These are phyloP conservation scores for Cercospora brassicicola DNA, from an alignment of 2,329 filamentous ascomycete genomes.

Conservation along the genomic window DNA sequence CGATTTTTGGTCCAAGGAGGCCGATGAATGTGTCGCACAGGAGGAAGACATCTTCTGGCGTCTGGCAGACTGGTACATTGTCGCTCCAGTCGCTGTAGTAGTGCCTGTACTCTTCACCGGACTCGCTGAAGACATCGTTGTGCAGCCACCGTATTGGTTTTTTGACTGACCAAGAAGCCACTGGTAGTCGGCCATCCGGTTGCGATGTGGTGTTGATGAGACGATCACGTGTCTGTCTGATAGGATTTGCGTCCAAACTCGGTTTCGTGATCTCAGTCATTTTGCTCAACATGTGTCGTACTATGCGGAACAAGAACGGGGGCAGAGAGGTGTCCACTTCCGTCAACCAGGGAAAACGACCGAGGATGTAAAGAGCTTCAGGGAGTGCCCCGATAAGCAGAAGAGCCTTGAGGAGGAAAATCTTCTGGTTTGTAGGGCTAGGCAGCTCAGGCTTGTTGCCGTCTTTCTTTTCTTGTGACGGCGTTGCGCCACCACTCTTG, in stretches of 20 bases:
- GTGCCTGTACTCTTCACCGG: slow-evolving; percentile 76
- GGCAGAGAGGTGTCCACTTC: slow-evolving; percentile 81
- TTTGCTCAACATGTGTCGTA: slow-evolving; percentile 77
- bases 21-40: slow-evolving; percentile 83
- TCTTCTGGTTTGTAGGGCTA: slow-evolving; percentile 84
- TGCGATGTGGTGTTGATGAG: slow-evolving; percentile 66
- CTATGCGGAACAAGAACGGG: slow-evolving; percentile 78
- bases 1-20: slow-evolving; percentile 83
- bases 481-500: slow-evolving; percentile 42
- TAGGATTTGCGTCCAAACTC: slow-evolving; percentile 42
- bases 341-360: slow-evolving; percentile 87
- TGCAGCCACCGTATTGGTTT: slow-evolving; percentile 80
- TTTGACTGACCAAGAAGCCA: slow-evolving; percentile 58
- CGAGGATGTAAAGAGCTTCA: slow-evolving; percentile 87
- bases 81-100: slow-evolving; percentile 98
- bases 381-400: slow-evolving; percentile 89
- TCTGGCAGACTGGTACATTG: slow-evolving; percentile 87
- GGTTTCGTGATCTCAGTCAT: slow-evolving; percentile 62
- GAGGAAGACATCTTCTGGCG: slow-evolving; percentile 83
- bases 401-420: slow-evolving; percentile 77
- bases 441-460: slow-evolving; percentile 57
- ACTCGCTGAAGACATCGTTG: slow-evolving; percentile 72
- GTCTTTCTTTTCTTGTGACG: slow-evolving; percentile 46
- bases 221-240: slow-evolving; percentile 52
- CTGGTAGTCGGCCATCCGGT: slow-evolving; percentile 63